These are phyloP conservation scores for Penicillium hordei DNA, from an alignment of 2,329 filamentous ascomycete species.

Conservation along the genomic window DNA sequence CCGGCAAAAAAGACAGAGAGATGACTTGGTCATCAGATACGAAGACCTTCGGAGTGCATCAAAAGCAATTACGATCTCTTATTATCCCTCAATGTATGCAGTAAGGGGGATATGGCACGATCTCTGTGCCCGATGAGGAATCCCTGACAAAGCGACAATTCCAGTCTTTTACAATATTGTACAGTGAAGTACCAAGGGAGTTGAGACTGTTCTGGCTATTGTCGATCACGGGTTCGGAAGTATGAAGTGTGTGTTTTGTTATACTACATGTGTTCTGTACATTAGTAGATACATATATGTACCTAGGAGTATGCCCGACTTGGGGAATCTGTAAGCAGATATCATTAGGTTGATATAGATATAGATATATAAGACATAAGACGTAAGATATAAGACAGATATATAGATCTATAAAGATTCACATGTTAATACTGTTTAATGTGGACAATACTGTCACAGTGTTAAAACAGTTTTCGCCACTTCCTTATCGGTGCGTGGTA, in stretches of 20 bases:
- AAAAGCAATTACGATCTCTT: background rate
- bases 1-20: background rate
- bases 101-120: background rate
- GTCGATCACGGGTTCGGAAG: background rate
- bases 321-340: background rate
- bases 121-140: background rate
- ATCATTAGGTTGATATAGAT: background rate
- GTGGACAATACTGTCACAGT: too few relatives aligned
- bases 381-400: background rate
- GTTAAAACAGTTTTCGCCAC: background rate
- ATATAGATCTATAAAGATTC: background rate
- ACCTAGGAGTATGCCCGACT: background rate
- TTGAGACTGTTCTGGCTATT: background rate
- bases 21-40: conserved; percentile 1
- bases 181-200: background rate
- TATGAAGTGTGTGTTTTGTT: background rate
- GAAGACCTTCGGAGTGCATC: background rate
- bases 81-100: background rate
- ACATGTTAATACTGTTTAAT: background rate
- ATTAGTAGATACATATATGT: background rate
- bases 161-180: background rate
- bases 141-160: background rate
- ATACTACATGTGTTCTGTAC: background rate
- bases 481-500: conserved; percentile 6
- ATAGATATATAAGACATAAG: background rate